These are phyloP conservation scores for Magnolia kwangsiensis DNA, from an alignment of 164 flowering plant species.

Conservation along the genomic window DNA sequence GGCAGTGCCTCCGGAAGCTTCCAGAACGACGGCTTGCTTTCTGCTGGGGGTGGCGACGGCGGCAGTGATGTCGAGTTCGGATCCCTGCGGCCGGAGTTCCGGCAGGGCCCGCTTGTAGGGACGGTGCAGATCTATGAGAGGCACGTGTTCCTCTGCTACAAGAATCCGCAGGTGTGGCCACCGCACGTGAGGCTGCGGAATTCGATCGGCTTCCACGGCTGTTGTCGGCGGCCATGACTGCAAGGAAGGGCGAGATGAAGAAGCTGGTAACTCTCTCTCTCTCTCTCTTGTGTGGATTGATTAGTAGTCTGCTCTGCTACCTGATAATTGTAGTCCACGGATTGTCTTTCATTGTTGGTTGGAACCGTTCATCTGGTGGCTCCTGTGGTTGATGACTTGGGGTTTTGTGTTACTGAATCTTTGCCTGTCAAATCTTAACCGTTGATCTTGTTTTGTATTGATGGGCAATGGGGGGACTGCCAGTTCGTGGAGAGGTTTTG, in stretches of 20 bases:
- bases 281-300: neutral
- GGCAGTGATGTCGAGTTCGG: slow-evolving; percentile 64
- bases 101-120: slow-evolving; percentile 56
- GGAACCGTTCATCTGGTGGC: too few species aligned
- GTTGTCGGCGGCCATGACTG: slow-evolving; percentile 66
- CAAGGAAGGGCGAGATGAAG: slow-evolving; percentile 64
- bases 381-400: too few species aligned
- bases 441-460: too few species aligned
- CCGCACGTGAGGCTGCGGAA: slow-evolving; percentile 83
- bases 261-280: slow-evolving; percentile 29
- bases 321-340: too few species aligned
- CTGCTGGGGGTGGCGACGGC: slow-evolving; percentile 25
- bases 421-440: too few species aligned
- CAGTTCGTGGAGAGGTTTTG: too few species aligned
- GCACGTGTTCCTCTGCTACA: slow-evolving; percentile 88
- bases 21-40: slow-evolving; percentile 58
- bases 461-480: too few species aligned
- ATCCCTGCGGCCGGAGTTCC: slow-evolving; percentile 59
- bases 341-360: too few species aligned
- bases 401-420: too few species aligned
- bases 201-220: slow-evolving; percentile 90
- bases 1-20: slow-evolving; percentile 77
- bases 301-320: too few species aligned
- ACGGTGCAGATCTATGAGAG: slow-evolving; percentile 70
- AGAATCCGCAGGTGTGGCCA: slow-evolving; percentile 87